Percentiles rank a stretch among this genome's conserved stretches.
Conservation (phyloP, 768 basidiomycete species). For the Lactarius hengduanensis region DNA sequence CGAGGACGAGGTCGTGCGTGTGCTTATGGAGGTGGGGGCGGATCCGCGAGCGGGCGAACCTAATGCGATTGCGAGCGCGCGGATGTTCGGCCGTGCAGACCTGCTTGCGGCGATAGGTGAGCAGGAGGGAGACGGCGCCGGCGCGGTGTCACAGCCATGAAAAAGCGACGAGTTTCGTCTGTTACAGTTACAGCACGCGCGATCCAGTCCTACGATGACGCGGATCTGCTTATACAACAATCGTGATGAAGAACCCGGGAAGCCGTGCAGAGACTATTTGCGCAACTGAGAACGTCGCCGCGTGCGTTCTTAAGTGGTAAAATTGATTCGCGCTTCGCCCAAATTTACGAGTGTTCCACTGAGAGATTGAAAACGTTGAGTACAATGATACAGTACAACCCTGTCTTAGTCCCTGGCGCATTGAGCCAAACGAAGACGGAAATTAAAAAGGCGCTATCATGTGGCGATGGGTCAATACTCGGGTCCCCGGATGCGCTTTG, state of each 20-base stretch:
- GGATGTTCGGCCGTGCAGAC: constrained; percentile 63
- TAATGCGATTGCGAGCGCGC: constrained; percentile 64
- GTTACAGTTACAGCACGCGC: neutral
- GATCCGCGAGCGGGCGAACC: constrained; percentile 66
- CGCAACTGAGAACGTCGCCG: no score
- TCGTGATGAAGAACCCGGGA: no score
- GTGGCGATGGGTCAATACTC: neutral
- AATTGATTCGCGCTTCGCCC: neutral
- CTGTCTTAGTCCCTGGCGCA: no score
- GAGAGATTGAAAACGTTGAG: neutral
- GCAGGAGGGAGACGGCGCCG: constrained; percentile 48
- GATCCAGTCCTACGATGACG: neutral
- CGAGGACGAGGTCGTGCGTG: constrained; percentile 59
- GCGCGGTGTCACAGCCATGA: constrained; percentile 16
- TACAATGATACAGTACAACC: neutral
- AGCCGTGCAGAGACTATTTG: no score
- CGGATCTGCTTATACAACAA: no score
- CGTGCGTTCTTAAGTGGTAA: no score
- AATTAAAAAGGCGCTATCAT: neutral
- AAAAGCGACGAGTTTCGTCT: neutral
- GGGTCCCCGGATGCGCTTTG: no score
- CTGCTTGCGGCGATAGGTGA: constrained; percentile 58
- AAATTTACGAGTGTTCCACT: neutral
- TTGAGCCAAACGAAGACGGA: neutral
- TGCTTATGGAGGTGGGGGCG: constrained; percentile 50